Conservation (phyloP, 2,329 filamentous ascomycete species). For the Colletotrichum tropicale region DNA sequence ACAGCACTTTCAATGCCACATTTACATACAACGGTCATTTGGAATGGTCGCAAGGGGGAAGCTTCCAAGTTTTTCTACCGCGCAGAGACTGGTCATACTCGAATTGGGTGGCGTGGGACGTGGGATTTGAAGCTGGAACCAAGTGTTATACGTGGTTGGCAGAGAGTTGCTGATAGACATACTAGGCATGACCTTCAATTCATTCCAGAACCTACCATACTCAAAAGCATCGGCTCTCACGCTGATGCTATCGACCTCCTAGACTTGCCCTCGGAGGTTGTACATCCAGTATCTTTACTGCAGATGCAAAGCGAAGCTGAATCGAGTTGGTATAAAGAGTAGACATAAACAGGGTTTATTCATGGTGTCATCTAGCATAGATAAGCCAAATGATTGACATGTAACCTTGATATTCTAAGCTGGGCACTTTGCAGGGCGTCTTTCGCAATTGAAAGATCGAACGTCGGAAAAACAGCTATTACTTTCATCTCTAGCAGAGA, state of each 20-base stretch:
- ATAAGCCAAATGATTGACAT: too few species aligned
- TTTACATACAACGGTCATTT: slow-evolving; percentile 35
- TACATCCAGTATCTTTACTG: neutral
- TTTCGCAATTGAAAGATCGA: too few species aligned
- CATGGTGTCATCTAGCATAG: neutral
- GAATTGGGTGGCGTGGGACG: neutral
- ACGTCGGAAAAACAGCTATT: too few species aligned
- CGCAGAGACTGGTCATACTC: neutral
- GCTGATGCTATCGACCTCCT: neutral
- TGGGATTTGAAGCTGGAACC: neutral
- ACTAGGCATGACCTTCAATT: neutral
- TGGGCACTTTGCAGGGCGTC: too few species aligned
- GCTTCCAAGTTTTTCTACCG: slow-evolving; percentile 37
- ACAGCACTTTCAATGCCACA: slow-evolving; percentile 32
- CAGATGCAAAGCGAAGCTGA: neutral
- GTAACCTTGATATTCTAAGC: too few species aligned
- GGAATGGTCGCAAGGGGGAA: slow-evolving; percentile 32
- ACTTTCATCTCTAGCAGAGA: too few species aligned
- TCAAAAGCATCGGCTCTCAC: neutral
- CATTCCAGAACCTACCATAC: neutral
- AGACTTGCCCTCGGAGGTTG: neutral
- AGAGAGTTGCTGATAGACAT: neutral
- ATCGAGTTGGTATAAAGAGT: neutral
- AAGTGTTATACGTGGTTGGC: neutral
- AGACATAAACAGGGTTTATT: neutral